Base-by-base conservation (phyloP, 805 yeast genomes). In the Pichia manshurica region DNA sequence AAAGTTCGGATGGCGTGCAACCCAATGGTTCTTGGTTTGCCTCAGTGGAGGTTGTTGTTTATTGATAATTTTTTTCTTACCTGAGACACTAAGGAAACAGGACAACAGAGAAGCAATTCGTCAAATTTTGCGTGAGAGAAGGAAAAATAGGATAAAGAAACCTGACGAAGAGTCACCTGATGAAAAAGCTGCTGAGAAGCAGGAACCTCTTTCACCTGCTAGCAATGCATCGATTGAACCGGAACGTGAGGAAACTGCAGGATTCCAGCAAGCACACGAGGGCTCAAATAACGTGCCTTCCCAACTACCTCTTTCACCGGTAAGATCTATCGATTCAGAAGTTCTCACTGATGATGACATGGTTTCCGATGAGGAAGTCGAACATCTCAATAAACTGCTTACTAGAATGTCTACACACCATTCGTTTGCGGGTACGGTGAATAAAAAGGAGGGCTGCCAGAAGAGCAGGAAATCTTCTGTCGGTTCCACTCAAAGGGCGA, bases 1-100 rank as follows among this genome's bases (percentile, higher is more conserved):
- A 38, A 71, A 72, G 10, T 84, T 88, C 82, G 87, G 88, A 8
- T 88, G 96, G 95, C 72, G 95, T 60, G 86, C 91, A 2, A 85
- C 96, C 3, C 93, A 85, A 58, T 88, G 95, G 91, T 79, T 86
- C 45, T 67, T 86, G 64, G 85, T 83, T 16, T 82, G 84, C 25
- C 62, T 84, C 39, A 76, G 87, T 1, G 87, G 82, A 2, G 62
- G 72, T 13, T 73, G 75, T 42, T 68, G 74, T 22, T 20, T 78
- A 0, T 50, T 77, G 45, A 66, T 87, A 36, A 53, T 78, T 5
- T 71, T 84, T 41, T 67, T 74, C 5, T 67, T 88, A 16, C 96
- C 97, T 1, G 97, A 89, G 59, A 89, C 96, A 0, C 67, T 87
- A 39, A 70, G 90, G 45, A 70, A 71, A 37, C 78, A 78, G 37